Evolutionary conservation across 805 yeast genomes (phyloP).

Genomic region (Wickerhamiella hasegawae): DNA sequence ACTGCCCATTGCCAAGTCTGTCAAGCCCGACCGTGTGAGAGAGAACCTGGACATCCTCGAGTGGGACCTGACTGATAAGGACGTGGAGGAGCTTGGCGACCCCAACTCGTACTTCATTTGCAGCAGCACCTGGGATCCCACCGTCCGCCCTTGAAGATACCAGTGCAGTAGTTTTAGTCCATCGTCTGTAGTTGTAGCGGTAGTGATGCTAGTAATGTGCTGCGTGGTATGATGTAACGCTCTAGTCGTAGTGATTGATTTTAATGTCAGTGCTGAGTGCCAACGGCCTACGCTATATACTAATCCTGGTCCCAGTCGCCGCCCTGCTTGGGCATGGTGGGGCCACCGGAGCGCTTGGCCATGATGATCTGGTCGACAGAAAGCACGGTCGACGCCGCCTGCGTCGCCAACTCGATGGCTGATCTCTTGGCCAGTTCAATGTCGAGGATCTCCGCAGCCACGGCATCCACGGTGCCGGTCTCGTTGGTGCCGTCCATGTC

Average conservation of each 20-base stretch:
- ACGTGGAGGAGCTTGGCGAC: conserved; percentile 19
- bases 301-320: conserved; percentile 20
- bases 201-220: too few species aligned
- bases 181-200: too few species aligned
- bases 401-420: conserved; percentile 88
- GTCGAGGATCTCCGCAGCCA: conserved; percentile 57
- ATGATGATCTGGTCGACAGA: conserved; percentile 94
- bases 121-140: conserved; percentile 24
- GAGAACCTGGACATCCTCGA: conserved; percentile 40
- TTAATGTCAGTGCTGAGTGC: too few species aligned
- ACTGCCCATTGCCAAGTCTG: conserved; percentile 62
- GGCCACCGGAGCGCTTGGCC: conserved; percentile 99
- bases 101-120: conserved; percentile 19
- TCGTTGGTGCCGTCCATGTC: conserved; percentile 64
- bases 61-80: conserved; percentile 22
- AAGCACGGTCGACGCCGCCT: conserved; percentile 79
- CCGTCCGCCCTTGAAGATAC: background rate
- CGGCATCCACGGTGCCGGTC: conserved; percentile 52
- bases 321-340: conserved; percentile 64
- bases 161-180: too few species aligned
- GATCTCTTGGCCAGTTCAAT: conserved; percentile 64
- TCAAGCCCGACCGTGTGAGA: conserved; percentile 37
- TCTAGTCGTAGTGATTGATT: too few species aligned
- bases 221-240: too few species aligned
- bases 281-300: too few species aligned